Conservation (phyloP, 768 basidiomycete genomes). For the Lanmaoa pseudosensibilis region DNA sequence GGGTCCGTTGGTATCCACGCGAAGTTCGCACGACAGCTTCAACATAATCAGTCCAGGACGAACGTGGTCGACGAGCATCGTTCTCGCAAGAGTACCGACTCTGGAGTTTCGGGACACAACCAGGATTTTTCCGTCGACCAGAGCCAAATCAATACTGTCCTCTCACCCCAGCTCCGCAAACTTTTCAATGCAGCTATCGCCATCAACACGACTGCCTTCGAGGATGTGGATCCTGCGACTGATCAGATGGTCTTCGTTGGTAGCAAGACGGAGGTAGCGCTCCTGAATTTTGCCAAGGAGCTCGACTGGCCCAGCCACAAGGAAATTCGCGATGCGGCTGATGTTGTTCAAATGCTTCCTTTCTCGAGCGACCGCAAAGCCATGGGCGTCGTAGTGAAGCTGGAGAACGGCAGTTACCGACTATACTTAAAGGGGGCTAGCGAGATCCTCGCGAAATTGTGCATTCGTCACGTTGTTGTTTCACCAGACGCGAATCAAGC, state of each 20-base stretch:
- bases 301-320: slow-evolving; percentile 76
- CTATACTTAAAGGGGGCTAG: slow-evolving; percentile 91
- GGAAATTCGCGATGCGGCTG: slow-evolving; percentile 56
- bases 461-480: slow-evolving; percentile 73
- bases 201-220: slow-evolving; percentile 93
- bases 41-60: slow-evolving; percentile 67
- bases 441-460: slow-evolving; percentile 85
- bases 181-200: slow-evolving; percentile 86
- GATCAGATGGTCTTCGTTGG: slow-evolving; percentile 72
- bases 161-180: slow-evolving; percentile 58
- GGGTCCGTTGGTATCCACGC: slow-evolving; percentile 92
- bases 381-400: slow-evolving; percentile 86
- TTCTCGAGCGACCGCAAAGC: slow-evolving; percentile 93
- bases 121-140: slow-evolving; percentile 89
- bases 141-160: slow-evolving; percentile 58
- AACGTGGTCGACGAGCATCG: slow-evolving; percentile 61
- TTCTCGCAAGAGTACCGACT: slow-evolving; percentile 33
- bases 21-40: slow-evolving; percentile 84
- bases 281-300: slow-evolving; percentile 82
- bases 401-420: slow-evolving; percentile 53
- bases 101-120: slow-evolving; percentile 39
- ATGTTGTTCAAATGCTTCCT: slow-evolving; percentile 83
- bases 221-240: slow-evolving; percentile 67
- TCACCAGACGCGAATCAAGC: slow-evolving; percentile 20
- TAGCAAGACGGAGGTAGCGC: slow-evolving; percentile 93